These are phyloP conservation scores for Arctostaphylos glauca DNA, from an alignment of 148 eudicot genomes.

Conservation along the genomic window DNA sequence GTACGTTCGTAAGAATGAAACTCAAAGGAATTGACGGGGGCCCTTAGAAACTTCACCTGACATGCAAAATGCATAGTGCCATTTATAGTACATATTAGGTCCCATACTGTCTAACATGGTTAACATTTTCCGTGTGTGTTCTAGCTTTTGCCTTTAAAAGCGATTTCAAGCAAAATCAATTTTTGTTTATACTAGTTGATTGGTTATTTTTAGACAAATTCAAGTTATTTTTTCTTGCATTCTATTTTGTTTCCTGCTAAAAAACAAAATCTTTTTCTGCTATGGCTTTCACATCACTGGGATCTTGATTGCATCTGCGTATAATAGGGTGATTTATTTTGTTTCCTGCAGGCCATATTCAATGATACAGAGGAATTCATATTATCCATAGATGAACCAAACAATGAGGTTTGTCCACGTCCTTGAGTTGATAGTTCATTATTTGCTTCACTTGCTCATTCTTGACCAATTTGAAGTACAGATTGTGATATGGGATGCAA, in stretches of 20 bases:
- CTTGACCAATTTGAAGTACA: slow-evolving; percentile 19
- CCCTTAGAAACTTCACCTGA: too few species aligned
- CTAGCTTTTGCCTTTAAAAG: background rate
- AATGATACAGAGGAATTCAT: slow-evolving; percentile 75
- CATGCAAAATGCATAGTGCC: too few species aligned
- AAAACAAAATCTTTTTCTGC: background rate
- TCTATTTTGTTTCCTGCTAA: background rate
- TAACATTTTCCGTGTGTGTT: background rate
- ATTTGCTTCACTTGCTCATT: background rate
- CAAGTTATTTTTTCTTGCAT: background rate
- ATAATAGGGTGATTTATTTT: background rate
- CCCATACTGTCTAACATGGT: too few species aligned
- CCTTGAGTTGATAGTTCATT: background rate
- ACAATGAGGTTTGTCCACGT: slow-evolving; percentile 62
- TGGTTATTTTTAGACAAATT: background rate
- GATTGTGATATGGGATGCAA: slow-evolving; percentile 81
- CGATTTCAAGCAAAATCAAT: background rate
- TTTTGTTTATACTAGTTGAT: background rate
- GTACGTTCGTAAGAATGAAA: too few species aligned
- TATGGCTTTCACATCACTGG: background rate
- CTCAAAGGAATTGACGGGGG: too few species aligned
- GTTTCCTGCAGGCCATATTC: slow-evolving; percentile 66
- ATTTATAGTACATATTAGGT: too few species aligned
- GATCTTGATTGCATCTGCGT: background rate
- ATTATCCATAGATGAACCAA: slow-evolving; percentile 66